Base-by-base conservation (phyloP, 495 filamentous ascomycete species). In the Neurospora pannonica region DNA sequence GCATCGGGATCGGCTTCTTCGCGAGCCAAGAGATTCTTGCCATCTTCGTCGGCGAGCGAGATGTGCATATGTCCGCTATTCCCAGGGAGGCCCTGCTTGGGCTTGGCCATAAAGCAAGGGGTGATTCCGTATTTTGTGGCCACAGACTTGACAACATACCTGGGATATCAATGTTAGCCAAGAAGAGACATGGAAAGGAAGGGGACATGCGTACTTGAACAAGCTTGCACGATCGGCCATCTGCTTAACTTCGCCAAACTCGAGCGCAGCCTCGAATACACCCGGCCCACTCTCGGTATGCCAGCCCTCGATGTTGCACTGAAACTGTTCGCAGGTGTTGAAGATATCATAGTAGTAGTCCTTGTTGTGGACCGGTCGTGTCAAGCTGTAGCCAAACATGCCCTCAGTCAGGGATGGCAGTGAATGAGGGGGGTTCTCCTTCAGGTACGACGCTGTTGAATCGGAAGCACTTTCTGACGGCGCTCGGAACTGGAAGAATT, bases 61-160 rank as follows among this genome's bases (percentile, higher is more conserved):
- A 98, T 79, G 79, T 99, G 96, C 88, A 97, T 96, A 82, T 99
- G 96, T 2, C 96, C 96, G 62, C 90, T 94, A 81, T 97, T 98
- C 10, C 96, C 96, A 0, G 96, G 96, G 0, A 98, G 83, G 0
- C 94, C 94, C 77, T 96, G 88, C 62, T 91, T 89, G 5, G 96
- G 96, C 80, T 98, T 99, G n/a, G 96, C 96, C 96, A 99, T 99
- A 85, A 99, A 99, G 80, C 93, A 95, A 1, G 96, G 96, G 0
- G 93, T 97, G 78, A 98, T 97, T 62, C 93, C 94, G 82, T 93
- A 91, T 79, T 92, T 92, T 62, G 88, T 92, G 19, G 92, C 94
- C 38, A 97, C 87, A 1, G 92, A 92, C 82, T 97, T 97, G 71
- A 97, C 94, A 6, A 92, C 89, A 75, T 96, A 94, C 36, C 75